Conservation (phyloP, 345 rosid genomes). For the Linum usitatissimum region DNA sequence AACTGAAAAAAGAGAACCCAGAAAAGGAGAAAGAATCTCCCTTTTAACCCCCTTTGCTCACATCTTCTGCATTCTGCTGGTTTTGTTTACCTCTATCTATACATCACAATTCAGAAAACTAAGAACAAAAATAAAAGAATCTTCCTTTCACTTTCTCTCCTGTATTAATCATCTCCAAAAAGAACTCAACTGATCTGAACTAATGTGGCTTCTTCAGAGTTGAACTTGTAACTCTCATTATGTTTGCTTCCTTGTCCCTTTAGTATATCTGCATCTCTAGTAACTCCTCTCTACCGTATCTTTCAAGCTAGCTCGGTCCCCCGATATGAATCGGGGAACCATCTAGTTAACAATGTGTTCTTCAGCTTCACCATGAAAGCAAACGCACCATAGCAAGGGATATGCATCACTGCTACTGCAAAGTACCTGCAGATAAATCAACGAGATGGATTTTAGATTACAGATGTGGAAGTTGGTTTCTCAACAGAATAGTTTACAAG, state of each 20-base stretch:
- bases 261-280: neutral
- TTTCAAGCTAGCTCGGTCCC: conserved; percentile 11
- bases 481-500: neutral
- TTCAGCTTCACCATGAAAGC: conserved; percentile 61
- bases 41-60: neutral
- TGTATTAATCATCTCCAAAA: too few relatives aligned
- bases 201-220: too few relatives aligned
- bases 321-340: conserved; percentile 65
- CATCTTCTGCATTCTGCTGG: neutral
- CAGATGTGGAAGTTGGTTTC: neutral
- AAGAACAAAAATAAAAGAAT: neutral
- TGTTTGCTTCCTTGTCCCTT: neutral
- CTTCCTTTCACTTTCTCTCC: neutral
- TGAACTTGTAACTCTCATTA: too few relatives aligned
- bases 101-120: neutral
- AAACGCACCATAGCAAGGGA: conserved; percentile 73
- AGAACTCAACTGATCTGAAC: too few relatives aligned
- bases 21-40: too few relatives aligned
- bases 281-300: neutral
- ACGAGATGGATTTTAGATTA: neutral
- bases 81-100: neutral
- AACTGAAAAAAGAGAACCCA: too few relatives aligned
- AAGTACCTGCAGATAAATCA: conserved; percentile 54
- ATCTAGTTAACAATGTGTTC: conserved; percentile 40
- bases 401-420: conserved; percentile 69